phyloP scores from a whole-genome alignment of 345 rosid species.

The Ceriops zippeliana region DNA sequence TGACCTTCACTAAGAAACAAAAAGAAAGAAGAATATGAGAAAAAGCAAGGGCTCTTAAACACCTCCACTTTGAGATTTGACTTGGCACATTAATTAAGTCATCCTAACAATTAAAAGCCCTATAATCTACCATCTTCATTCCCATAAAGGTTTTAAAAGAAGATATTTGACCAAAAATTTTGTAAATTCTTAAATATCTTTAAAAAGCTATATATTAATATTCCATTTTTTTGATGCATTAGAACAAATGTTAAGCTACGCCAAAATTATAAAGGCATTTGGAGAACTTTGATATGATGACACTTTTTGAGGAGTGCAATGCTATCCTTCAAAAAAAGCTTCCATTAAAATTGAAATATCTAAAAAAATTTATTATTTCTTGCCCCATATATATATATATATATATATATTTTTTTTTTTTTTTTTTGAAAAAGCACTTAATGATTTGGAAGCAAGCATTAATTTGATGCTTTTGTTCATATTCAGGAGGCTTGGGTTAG shows the following conservation, averaged over 20 bases:
- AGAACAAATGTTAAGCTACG: background rate
- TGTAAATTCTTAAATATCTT: background rate
- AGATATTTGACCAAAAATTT: background rate
- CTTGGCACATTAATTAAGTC: too few species aligned
- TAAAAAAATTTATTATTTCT: background rate
- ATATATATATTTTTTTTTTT: too few species aligned
- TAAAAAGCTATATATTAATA: background rate
- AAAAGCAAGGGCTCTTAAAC: too few species aligned
- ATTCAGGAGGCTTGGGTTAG: background rate
- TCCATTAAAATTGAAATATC: background rate
- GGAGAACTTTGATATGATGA: background rate
- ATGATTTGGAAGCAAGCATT: background rate
- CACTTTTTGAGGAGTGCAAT: background rate
- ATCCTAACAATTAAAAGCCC: background rate
- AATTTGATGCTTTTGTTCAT: too few species aligned
- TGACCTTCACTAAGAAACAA: background rate
- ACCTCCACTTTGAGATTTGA: too few species aligned
- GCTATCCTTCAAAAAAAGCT: background rate
- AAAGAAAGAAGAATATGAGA: background rate
- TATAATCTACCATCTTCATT: background rate
- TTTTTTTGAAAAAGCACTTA: background rate
- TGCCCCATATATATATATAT: background rate
- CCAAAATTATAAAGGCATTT: background rate
- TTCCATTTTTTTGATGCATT: background rate
- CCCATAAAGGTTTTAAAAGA: background rate